Base-by-base conservation (phyloP, 371 early-diverging fungal species). In the Batrachochytrium dendrobatidis region DNA sequence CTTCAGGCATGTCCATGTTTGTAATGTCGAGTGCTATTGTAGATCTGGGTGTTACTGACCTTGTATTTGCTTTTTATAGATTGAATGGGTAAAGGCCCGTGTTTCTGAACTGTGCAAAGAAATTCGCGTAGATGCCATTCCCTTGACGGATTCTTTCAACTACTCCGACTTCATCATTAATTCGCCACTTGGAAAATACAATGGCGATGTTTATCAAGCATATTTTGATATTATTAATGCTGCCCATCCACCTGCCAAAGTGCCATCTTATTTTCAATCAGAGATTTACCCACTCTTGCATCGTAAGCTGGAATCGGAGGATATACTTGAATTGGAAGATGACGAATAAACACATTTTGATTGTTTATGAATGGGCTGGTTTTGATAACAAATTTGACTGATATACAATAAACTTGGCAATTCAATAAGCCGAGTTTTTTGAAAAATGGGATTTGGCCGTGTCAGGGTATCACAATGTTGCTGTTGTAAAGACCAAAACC, bases 111-210 rank as follows among this genome's bases (percentile, higher is more conserved):
- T 86, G n/a, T 89, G 88, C 76, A 75, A 75, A 31, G 75, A 73
- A 34, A 81, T 92, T 4, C 83, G 94, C 3, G 84, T 83, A 31
- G 85, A 91, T 63, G 88, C 89, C 49, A 86, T 93, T 65, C 83
- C 89, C 10, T 74, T 94, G 45, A 88, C 90, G 22, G 95, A 94
- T 61, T 74, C 92, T 26, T 94, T 92, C 74, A 87, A 85, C 66
- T 83, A 86, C 71, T 72, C 86, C 24, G 95, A 94, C 71, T 92
- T 84, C 68, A 81, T 90, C 33, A 69, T 94, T 70, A 90, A 92
- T 79, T 90, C 90, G 53, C 92, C 94, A 25, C 69, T 94, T 17
- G 95, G 95, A 28, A 82, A 86, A 44, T 83, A 78, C 56, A 93
- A 94, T 59, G 95, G 95, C 61, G 84, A 93, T 66, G 82, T 88